A percentile compares a stretch with the other conserved stretches of the same genome.
phyloP scores from a whole-genome alignment of 345 rosid genomes.

The Bruguiera parviflora region DNA sequence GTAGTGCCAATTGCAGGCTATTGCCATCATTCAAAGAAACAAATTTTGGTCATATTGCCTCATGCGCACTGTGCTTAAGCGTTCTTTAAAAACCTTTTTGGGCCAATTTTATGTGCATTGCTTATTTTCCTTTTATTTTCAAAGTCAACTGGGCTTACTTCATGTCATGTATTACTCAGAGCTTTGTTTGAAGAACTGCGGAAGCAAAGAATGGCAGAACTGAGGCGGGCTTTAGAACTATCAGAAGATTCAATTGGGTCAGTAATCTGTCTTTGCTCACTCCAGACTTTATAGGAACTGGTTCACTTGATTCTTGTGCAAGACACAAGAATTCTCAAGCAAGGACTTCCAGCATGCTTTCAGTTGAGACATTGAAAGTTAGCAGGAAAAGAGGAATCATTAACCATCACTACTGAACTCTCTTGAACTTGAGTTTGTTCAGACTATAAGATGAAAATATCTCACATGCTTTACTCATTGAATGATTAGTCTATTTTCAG shows the following conservation, averaged over 20 bases:
- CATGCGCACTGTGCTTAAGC: neutral
- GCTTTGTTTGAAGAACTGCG: conserved; percentile 83
- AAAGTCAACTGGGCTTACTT: conserved; percentile 5
- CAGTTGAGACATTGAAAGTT: neutral
- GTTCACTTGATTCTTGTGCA: no score
- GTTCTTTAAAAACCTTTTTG: no score
- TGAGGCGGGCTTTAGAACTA: conserved; percentile 59
- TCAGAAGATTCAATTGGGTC: conserved; percentile 84
- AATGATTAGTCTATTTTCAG: conserved; percentile 31
- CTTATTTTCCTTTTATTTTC: neutral
- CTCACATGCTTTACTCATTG: neutral
- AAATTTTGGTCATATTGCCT: neutral
- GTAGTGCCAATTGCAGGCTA: neutral
- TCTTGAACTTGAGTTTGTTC: neutral
- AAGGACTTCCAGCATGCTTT: neutral
- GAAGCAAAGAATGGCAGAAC: conserved; percentile 69
- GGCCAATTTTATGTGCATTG: conserved; percentile 5
- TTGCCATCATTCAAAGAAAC: neutral
- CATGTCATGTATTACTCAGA: conserved; percentile 30
- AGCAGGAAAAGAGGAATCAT: neutral
- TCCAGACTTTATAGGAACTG: no score
- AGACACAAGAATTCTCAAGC: no score
- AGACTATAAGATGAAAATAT: neutral
- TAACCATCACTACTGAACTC: neutral
- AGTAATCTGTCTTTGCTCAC: conserved; percentile 19